These are phyloP conservation scores for Candida neerlandica DNA, from an alignment of 1,139 yeast species.

Conservation along the genomic window DNA sequence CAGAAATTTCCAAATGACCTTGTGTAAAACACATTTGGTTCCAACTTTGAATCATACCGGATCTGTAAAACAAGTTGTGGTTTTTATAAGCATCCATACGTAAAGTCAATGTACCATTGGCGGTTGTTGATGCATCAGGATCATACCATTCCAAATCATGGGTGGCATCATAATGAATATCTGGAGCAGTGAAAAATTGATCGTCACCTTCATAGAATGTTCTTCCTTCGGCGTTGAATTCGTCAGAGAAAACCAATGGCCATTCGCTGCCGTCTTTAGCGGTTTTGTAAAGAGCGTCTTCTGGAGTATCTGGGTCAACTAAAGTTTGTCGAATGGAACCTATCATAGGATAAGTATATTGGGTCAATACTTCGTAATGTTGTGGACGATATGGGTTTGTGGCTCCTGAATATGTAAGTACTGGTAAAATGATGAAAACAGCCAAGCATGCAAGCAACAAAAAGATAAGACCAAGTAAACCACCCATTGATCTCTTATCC, in stretches of 20 bases:
- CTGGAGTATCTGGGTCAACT: conserved; percentile 82
- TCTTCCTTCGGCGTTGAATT: conserved; percentile 79
- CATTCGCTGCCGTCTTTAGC: conserved; percentile 62
- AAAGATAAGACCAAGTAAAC: conserved; percentile 57
- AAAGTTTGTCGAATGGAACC: conserved; percentile 62
- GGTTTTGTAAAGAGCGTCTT: conserved; percentile 45
- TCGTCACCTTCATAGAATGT: conserved; percentile 84
- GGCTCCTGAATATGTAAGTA: conserved; percentile 72
- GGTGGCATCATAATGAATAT: conserved; percentile 79
- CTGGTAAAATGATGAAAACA: conserved; percentile 74
- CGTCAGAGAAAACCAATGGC: conserved; percentile 79
- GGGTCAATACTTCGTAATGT: conserved; percentile 50
- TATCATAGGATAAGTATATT: conserved; percentile 60
- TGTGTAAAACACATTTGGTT: conserved; percentile 80
- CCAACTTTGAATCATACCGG: conserved; percentile 88
- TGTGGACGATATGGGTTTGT: conserved; percentile 34
- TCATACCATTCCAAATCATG: conserved; percentile 85
- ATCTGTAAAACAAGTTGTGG: conserved; percentile 72
- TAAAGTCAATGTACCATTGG: conserved; percentile 64
- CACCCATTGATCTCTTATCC: conserved; percentile 63
- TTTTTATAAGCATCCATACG: conserved; percentile 73
- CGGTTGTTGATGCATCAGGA: conserved; percentile 78
- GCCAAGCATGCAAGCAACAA: conserved; percentile 60
- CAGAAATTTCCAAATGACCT: conserved; percentile 71
- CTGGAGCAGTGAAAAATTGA: conserved; percentile 79